A percentile compares a stretch with the other conserved stretches of the same genome.
Evolutionary conservation across 441 rosid genomes (phyloP).

Genomic region (Arabidopsis hybrid): DNA sequence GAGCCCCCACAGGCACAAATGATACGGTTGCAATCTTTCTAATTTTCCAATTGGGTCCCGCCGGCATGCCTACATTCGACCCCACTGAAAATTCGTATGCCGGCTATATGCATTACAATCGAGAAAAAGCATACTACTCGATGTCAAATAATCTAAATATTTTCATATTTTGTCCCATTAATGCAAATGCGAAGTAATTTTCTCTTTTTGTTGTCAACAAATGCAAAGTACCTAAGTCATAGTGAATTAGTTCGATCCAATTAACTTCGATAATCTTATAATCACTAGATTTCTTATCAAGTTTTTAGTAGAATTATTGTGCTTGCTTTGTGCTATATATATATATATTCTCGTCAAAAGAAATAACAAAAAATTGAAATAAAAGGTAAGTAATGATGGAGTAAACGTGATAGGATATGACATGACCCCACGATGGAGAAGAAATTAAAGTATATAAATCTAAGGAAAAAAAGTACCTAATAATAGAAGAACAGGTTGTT

Average conservation of each 20-base stretch:
- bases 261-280: neutral
- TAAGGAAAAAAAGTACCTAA: slow-evolving; percentile 49
- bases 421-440: slow-evolving; percentile 51
- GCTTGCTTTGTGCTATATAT: neutral
- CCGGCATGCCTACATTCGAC: slow-evolving; percentile 42
- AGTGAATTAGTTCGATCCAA: neutral
- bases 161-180: neutral
- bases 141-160: neutral
- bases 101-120: slow-evolving; percentile 29
- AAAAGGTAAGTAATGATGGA: slow-evolving; percentile 35
- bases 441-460: slow-evolving; percentile 41
- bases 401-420: slow-evolving; percentile 35
- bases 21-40: slow-evolving; percentile 34
- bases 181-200: neutral
- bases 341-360: neutral
- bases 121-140: slow-evolving; percentile 7
- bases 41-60: slow-evolving; percentile 35
- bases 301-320: neutral
- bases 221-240: neutral
- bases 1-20: slow-evolving; percentile 43
- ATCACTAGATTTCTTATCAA: neutral
- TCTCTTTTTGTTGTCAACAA: neutral
- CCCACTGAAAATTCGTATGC: slow-evolving; percentile 43
- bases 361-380: slow-evolving; percentile 12
- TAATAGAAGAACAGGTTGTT: slow-evolving; percentile 55